A percentile compares a stretch with the other conserved stretches of the same genome.
These are phyloP conservation scores for Neoboletus magnificus DNA, from an alignment of 768 basidiomycete genomes.

Conservation along the genomic window DNA sequence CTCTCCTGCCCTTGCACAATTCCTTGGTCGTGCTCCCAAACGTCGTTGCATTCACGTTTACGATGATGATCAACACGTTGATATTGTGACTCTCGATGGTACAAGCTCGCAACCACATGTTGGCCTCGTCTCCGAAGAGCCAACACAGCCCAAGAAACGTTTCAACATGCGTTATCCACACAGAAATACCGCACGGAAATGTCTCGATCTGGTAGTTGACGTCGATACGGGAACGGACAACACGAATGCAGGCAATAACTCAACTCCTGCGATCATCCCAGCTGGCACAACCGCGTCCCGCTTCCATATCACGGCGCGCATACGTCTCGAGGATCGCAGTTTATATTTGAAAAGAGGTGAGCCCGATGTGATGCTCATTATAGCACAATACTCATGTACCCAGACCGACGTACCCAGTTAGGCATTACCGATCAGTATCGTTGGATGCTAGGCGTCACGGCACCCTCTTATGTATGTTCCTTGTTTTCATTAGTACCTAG, in stretches of 20 bases:
- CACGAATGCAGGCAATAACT: neutral
- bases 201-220: constrained; percentile 31
- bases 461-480: constrained; percentile 47
- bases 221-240: neutral
- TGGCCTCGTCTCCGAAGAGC: neutral
- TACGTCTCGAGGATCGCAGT: constrained; percentile 44
- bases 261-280: constrained; percentile 4
- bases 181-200: constrained; percentile 39
- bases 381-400: constrained; percentile 3
- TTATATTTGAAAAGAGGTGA: constrained; percentile 41
- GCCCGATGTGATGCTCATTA: constrained; percentile 1
- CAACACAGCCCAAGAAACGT: constrained; percentile 1
- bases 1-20: constrained; percentile 48
- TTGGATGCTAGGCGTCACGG: constrained; percentile 44
- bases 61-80: constrained; percentile 32
- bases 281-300: constrained; percentile 29
- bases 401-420: constrained; percentile 33
- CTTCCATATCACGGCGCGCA: constrained; percentile 46
- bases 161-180: constrained; percentile 42
- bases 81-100: constrained; percentile 29
- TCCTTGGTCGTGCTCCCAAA: constrained; percentile 44
- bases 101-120: neutral
- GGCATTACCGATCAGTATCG: constrained; percentile 37
- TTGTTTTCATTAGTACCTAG: neutral
- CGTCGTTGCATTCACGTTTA: constrained; percentile 40